Conservation (phyloP, 768 basidiomycete species). For the Postia placenta region DNA sequence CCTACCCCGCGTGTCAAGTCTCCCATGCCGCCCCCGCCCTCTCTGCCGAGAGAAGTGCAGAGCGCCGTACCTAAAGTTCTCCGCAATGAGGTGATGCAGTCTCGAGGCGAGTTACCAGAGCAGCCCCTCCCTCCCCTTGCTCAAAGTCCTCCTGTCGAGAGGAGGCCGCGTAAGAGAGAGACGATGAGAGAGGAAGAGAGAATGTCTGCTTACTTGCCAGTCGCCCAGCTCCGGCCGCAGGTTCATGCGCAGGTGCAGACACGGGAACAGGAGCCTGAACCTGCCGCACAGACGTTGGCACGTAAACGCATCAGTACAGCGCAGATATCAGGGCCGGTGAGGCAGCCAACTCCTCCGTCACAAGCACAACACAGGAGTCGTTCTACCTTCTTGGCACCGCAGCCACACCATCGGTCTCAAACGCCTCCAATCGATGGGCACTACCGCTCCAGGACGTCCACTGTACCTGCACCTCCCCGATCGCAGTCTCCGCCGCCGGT, state of each 20-base stretch:
- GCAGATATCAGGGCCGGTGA: slow-evolving; percentile 7
- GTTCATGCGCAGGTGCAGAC: slow-evolving; percentile 5
- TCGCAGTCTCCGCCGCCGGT: slow-evolving; percentile 6
- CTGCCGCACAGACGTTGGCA: slow-evolving; percentile 1
- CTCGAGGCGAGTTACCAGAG: no score
- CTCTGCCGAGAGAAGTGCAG: not conserved
- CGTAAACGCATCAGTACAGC: slow-evolving; percentile 3
- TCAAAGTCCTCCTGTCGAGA: slow-evolving; percentile 5
- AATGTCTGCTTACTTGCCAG: slow-evolving; percentile 8
- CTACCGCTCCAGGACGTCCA: not conserved
- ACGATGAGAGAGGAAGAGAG: slow-evolving; percentile 6
- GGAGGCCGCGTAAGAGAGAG: slow-evolving; percentile 3
- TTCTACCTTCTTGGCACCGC: not conserved
- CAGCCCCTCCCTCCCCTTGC: slow-evolving; percentile 3
- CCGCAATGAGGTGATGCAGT: not conserved
- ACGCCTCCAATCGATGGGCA: slow-evolving; percentile 2
- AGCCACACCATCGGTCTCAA: not conserved
- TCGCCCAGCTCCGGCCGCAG: slow-evolving; percentile 14
- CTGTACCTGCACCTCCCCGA: not conserved
- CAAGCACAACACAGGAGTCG: not conserved
- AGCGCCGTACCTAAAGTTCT: not conserved
- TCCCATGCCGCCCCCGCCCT: slow-evolving; percentile 5
- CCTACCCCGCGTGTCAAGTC: slow-evolving; percentile 13
- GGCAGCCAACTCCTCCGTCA: slow-evolving; percentile 3
- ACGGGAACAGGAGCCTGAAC: not conserved